Conservation (phyloP, 768 basidiomycete genomes). For the Macrolepiota albuminosa region DNA sequence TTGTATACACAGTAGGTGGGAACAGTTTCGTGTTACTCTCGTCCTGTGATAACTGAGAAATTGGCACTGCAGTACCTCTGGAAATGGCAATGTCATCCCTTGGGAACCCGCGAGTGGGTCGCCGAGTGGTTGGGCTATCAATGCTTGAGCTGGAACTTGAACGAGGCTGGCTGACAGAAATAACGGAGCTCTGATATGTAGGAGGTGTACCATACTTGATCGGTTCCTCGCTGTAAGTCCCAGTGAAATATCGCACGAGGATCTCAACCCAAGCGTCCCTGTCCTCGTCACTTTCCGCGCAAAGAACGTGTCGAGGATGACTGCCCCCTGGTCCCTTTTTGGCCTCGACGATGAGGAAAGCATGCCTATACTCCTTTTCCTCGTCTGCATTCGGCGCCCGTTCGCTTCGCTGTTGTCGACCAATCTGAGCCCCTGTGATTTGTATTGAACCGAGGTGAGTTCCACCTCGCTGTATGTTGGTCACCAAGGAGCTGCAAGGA, state of each 20-base stretch:
- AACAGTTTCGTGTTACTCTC: constrained; percentile 55
- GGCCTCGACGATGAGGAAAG: constrained; percentile 93
- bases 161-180: constrained; percentile 39
- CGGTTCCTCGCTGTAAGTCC: constrained; percentile 72
- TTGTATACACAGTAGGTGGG: constrained; percentile 32
- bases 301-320: constrained; percentile 84
- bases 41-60: constrained; percentile 54
- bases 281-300: constrained; percentile 92
- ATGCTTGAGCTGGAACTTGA: constrained; percentile 46
- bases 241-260: constrained; percentile 83
- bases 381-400: constrained; percentile 57
- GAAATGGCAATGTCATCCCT: constrained; percentile 55
- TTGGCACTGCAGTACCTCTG: constrained; percentile 48
- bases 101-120: constrained; percentile 40
- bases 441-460: constrained; percentile 85
- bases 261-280: constrained; percentile 94
- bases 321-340: constrained; percentile 67
- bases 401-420: constrained; percentile 77
- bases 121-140: constrained; percentile 30
- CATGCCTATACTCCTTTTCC: constrained; percentile 93
- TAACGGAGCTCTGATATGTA: constrained; percentile 12
- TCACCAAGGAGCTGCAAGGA: constrained; percentile 9
- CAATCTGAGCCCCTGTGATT: constrained; percentile 93
- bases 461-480: constrained; percentile 71
- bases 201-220: constrained; percentile 33